Conservation (phyloP, 2,329 filamentous ascomycete genomes). For the Ophiostoma australiae region DNA sequence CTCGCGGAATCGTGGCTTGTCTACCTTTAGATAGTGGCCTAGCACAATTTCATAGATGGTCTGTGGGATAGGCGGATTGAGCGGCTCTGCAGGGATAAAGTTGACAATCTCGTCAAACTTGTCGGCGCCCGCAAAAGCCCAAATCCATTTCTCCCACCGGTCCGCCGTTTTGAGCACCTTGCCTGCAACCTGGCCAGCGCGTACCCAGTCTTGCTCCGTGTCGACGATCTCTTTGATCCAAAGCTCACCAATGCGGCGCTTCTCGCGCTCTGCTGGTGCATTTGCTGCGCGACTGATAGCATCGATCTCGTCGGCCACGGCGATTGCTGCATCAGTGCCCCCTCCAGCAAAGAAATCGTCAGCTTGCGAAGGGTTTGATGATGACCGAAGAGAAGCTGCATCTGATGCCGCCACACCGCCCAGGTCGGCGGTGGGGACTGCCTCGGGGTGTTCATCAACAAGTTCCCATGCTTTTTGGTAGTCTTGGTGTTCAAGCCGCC, state of each 20-base stretch:
- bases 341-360: constrained; percentile 46
- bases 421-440: constrained; percentile 45
- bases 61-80: constrained; percentile 72
- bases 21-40: constrained; percentile 76
- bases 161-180: constrained; percentile 74
- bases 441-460: constrained; percentile 80
- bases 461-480: constrained; percentile 87
- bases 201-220: constrained; percentile 61
- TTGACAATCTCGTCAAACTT: constrained; percentile 87
- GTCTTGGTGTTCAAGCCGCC: constrained; percentile 75
- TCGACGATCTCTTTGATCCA: constrained; percentile 86
- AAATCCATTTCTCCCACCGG: constrained; percentile 94
- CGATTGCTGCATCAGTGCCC: not conserved
- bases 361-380: constrained; percentile 31
- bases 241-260: constrained; percentile 81
- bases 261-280: constrained; percentile 75
- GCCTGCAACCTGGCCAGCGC: constrained; percentile 74
- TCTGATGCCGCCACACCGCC: constrained; percentile 35
- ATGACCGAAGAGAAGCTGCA: not conserved
- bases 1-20: constrained; percentile 70
- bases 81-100: constrained; percentile 71
- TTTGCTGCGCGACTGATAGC: constrained; percentile 54
- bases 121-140: constrained; percentile 79
- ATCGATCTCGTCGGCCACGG: constrained; percentile 36
- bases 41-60: constrained; percentile 85